Base-by-base conservation (phyloP, 805 yeast species). In the Tetrapisispora taiwanensis region DNA sequence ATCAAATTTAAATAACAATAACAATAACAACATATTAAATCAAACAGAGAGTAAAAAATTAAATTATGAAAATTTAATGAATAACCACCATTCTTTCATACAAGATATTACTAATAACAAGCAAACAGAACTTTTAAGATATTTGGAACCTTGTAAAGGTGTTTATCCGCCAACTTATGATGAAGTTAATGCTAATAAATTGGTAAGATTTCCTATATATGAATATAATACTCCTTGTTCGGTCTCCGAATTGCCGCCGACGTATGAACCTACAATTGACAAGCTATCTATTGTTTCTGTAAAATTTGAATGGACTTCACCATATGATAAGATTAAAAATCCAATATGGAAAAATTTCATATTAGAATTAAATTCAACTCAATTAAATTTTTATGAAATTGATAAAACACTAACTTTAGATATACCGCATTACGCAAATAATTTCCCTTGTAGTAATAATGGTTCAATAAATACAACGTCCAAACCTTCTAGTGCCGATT, bases 341-440 rank as follows among this genome's bases (percentile, higher is more conserved):
- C 69, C 95, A 48, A 72, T 76, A 10, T 89, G 97, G 97, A 73
- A 71, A 52, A 68, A 73, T 36, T 73, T 73, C 36, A 68, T 83
- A 19, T 69, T 86, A 61, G 94, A 84, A 55, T 67, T 89, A 41
- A 87, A 89, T 68, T 84, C 90, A 17, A 89, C 97, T 1, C 95
- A 86, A 64, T 66, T 89, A 30, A 84, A 84, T 60, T 67, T 89
- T 44, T 84, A 83, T 59, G 54, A 62, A 15, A 67, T 70, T 13
- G 75, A 70, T 31, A 50, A 62, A 4, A 52, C 61, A 1, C 46
- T 63, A 36, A 55, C 65, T 7, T 48, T 56, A 15, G 50, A 50
- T 24, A 62, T 64, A 27, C 58, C 55, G 37, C 57, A 61, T 47
- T 60, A 54, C 35, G 28, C 32, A 15, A 42, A 42, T 36, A 31